Percentiles rank a stretch among this genome's conserved stretches.
phyloP scores from a whole-genome alignment of 352 stramenopile genomes.

The Phytopythium aichiense region DNA sequence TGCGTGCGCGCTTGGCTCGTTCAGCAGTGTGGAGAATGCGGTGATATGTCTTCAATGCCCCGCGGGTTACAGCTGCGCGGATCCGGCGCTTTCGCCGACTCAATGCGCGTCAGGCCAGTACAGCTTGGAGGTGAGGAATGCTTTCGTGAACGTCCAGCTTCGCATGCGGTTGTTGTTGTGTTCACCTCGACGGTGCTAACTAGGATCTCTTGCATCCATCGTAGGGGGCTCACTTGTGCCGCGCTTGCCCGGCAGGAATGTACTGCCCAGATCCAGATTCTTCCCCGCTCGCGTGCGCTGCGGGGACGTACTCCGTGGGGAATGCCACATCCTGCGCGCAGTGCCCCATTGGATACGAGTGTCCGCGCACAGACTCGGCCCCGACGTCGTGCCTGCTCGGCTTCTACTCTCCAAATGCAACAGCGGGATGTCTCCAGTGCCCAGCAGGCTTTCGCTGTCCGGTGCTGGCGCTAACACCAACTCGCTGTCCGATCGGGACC shows the following conservation, averaged over 20 bases:
- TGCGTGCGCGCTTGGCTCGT: background rate
- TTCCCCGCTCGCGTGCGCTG: conserved; percentile 27
- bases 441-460: conserved; percentile 28
- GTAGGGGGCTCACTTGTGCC: background rate
- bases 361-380: conserved; percentile 14
- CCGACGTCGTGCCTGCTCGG: conserved; percentile 34
- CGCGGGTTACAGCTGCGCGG: background rate
- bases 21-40: background rate
- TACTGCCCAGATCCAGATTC: conserved; percentile 50
- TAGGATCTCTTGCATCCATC: background rate
- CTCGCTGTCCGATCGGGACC: conserved; percentile 11
- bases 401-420: conserved; percentile 14
- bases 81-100: background rate
- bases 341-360: conserved; percentile 77
- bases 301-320: conserved; percentile 65
- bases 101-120: background rate
- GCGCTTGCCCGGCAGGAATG: conserved; percentile 62
- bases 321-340: conserved; percentile 44
- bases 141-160: background rate
- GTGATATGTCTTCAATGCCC: background rate
- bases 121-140: background rate
- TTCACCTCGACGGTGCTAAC: background rate
- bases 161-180: too few species aligned
- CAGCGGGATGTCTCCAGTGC: conserved; percentile 15
- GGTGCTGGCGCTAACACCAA: conserved; percentile 14